Evolutionary conservation across 176 grass and related monocot genomes (phyloP).

Genomic region (Oryza brachyantha): DNA sequence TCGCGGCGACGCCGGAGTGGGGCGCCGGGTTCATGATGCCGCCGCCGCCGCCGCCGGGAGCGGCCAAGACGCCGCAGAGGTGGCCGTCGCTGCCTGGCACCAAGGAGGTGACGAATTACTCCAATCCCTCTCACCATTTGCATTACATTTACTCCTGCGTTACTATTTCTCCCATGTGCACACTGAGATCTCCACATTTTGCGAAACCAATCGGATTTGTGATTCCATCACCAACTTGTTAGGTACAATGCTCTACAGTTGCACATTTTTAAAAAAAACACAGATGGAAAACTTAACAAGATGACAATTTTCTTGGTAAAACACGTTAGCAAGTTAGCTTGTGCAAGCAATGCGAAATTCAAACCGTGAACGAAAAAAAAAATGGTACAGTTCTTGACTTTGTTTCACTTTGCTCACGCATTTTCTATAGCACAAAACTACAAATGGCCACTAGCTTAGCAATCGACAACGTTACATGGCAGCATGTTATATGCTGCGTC

Average conservation of each 20-base stretch:
- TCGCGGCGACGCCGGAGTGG: slow-evolving; percentile 51
- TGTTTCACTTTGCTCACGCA: not conserved
- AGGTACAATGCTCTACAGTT: not conserved
- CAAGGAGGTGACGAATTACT: slow-evolving; percentile 41
- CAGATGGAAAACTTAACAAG: not conserved
- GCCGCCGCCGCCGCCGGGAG: not conserved
- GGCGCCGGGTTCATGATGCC: slow-evolving; percentile 46
- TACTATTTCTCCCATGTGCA: slow-evolving; percentile 19
- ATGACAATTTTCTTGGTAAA: not conserved
- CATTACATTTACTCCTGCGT: slow-evolving; percentile 15
- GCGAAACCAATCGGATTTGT: not conserved
- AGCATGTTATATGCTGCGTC: slow-evolving; percentile 9
- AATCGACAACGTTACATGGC: slow-evolving; percentile 8
- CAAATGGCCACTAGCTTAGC: not conserved
- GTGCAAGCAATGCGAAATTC: not conserved
- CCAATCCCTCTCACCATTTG: slow-evolving; percentile 17
- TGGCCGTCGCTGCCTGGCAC: slow-evolving; percentile 41
- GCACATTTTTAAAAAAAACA: not conserved
- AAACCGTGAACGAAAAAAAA: not conserved
- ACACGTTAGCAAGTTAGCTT: not conserved
- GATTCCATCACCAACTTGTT: not conserved
- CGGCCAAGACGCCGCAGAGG: slow-evolving; percentile 43
- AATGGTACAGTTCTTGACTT: slow-evolving; percentile 6
- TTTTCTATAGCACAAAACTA: not conserved
- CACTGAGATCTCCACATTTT: slow-evolving; percentile 13